Base-by-base conservation (phyloP, 768 basidiomycete species). In the Epithele typhae region DNA sequence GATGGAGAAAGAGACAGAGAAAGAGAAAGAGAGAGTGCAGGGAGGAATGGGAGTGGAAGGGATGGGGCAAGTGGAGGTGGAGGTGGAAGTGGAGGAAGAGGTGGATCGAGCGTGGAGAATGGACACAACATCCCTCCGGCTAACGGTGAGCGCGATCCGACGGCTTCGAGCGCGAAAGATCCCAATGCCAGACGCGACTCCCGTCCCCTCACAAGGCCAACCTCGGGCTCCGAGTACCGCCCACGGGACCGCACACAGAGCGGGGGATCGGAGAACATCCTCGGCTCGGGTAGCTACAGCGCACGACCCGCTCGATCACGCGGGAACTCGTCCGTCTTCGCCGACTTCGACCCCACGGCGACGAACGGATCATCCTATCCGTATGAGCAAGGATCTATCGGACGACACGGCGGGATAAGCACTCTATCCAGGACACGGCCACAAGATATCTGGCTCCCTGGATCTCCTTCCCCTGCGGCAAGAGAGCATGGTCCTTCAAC, bases 371-470 rank as follows among this genome's bases (percentile, higher is more conserved):
- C 7, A 9, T 40, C 45, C 7, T 19, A 18, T 22, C 46, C 43
- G 4, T 48, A 48, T 21, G 50, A 51, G 23, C 45, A 46, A 23
- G 32, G 40, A 3, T 51, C 50, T 3, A 48, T 45, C 12, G 47
- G 63, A 27, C 54, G 46, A 3, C 41, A 52, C 33, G 40, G 46
- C 25, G 40, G 46, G 18, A 21, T 47, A 14, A 68, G 70, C 23
- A 63, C 60, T 4, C 21, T 61, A 21, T 55, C 56, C 7, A 53
- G 51, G 23, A 53, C 46, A 7, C 34, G 62, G 35, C 59, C 63
- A 1, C 75, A 71, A 12, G 74, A 77, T 47, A 59, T 78, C 24
- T 79, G 78, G 78, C 74, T 68, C 30, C 76, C 41, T 3, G 39
- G 70, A 0, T 67, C 72, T 17, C 67, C 73, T 1, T 67, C 71